A percentile compares a stretch with the other conserved stretches of the same genome.
Conservation (phyloP, 139 green algal species). For the Ettlia oleoabundans region DNA sequence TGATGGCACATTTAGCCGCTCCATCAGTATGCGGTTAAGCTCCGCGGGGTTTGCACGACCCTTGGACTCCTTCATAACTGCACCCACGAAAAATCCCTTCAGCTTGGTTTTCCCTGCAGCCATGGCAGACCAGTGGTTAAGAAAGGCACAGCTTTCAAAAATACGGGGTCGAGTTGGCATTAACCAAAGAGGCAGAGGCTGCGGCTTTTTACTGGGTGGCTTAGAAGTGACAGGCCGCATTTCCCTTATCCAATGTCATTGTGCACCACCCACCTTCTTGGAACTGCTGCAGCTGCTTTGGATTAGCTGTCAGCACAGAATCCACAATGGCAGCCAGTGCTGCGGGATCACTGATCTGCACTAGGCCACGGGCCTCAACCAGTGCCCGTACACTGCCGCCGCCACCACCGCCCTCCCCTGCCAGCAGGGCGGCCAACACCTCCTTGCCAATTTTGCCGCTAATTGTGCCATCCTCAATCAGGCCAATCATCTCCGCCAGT, state of each 20-base stretch:
- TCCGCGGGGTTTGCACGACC: constrained; percentile 81
- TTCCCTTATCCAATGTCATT: not conserved
- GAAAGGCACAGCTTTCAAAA: too few relatives aligned
- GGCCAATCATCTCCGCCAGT: constrained; percentile 89
- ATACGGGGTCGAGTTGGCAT: too few relatives aligned
- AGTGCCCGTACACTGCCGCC: constrained; percentile 56
- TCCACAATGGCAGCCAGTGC: constrained; percentile 84
- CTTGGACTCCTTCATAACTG: constrained; percentile 88
- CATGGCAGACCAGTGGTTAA: too few relatives aligned
- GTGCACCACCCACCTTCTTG: constrained; percentile 25
- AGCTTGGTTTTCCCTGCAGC: constrained; percentile 86
- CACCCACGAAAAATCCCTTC: constrained; percentile 86
- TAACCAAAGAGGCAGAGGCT: not conserved
- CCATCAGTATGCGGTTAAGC: constrained; percentile 80
- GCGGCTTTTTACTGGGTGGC: too few relatives aligned
- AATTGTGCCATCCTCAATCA: constrained; percentile 92
- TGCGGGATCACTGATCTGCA: constrained; percentile 87
- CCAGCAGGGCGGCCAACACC: constrained; percentile 83
- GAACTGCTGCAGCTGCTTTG: constrained; percentile 87
- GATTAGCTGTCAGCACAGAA: constrained; percentile 78
- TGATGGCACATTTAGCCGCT: constrained; percentile 52
- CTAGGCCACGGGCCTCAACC: constrained; percentile 74
- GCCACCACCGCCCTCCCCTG: constrained; percentile 61
- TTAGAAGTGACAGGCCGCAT: not conserved
- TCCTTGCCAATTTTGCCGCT: constrained; percentile 98